Conservation (phyloP, 2,329 filamentous ascomycete species). For the Fusarium illudens region DNA sequence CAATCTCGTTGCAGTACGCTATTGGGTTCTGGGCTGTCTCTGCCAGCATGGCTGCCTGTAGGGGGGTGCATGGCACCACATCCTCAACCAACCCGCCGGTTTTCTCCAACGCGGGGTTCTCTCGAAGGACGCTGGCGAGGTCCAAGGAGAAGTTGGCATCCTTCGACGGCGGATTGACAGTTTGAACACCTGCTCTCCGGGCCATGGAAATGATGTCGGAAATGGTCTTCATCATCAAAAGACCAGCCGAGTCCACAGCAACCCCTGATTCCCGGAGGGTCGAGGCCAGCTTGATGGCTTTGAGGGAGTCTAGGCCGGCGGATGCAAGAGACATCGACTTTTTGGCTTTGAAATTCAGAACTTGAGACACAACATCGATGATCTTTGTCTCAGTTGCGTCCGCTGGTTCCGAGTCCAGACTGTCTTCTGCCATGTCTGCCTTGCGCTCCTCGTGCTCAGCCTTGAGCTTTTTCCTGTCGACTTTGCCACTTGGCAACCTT, state of each 20-base stretch:
- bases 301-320: slow-evolving; percentile 71
- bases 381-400: slow-evolving; percentile 46
- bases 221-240: slow-evolving; percentile 66
- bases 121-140: slow-evolving; percentile 25
- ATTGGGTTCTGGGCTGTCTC: slow-evolving; percentile 69
- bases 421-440: slow-evolving; percentile 1
- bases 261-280: slow-evolving; percentile 66
- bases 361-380: slow-evolving; percentile 49
- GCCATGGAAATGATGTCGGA: slow-evolving; percentile 39
- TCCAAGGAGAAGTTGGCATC: slow-evolving; percentile 28
- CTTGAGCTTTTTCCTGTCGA: slow-evolving; percentile 74
- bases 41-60: slow-evolving; percentile 82
- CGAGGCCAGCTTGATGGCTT: slow-evolving; percentile 64
- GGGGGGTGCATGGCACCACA: slow-evolving; percentile 71
- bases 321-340: slow-evolving; percentile 56
- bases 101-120: slow-evolving; percentile 19
- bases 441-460: slow-evolving; percentile 52
- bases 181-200: slow-evolving; percentile 1
- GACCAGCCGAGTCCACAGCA: slow-evolving; percentile 63
- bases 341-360: slow-evolving; percentile 51
- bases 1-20: slow-evolving; percentile 82
- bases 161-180: background rate
- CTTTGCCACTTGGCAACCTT: slow-evolving; percentile 82
- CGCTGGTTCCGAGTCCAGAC: slow-evolving; percentile 16
- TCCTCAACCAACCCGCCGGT: slow-evolving; percentile 47